Evolutionary conservation across 768 basidiomycete species (phyloP).

Genomic region (Russula sp.): DNA sequence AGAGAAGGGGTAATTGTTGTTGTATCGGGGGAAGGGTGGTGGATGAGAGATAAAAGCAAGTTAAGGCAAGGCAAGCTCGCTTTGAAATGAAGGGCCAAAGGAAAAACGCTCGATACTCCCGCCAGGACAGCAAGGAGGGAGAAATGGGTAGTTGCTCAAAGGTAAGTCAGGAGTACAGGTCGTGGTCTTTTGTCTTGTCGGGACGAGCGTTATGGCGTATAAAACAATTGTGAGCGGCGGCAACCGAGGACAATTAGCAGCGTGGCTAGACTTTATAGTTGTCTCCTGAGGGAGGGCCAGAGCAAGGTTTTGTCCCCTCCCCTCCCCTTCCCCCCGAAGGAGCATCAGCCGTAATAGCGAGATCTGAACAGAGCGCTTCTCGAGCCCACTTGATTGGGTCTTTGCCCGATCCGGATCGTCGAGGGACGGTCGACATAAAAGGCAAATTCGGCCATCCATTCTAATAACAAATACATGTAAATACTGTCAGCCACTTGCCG

Average conservation of each 20-base stretch:
- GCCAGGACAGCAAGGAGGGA: constrained; percentile 22
- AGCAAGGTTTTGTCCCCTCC: background rate
- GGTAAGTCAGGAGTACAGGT: background rate
- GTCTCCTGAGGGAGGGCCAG: background rate
- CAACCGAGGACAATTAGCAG: constrained; percentile 23
- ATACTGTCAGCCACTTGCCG: constrained; percentile 22
- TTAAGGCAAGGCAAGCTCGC: constrained; percentile 15
- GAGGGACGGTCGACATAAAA: constrained; percentile 6
- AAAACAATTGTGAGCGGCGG: constrained; percentile 22
- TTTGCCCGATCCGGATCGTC: constrained; percentile 21
- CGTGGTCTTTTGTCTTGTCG: constrained; percentile 20
- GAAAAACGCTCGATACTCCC: constrained; percentile 13
- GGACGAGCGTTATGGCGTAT: constrained; percentile 4
- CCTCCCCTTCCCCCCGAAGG: constrained; percentile 11
- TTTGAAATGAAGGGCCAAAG: constrained; percentile 4
- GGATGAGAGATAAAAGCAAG: constrained; percentile 8
- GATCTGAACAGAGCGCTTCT: constrained; percentile 5
- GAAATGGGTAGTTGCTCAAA: constrained; percentile 18
- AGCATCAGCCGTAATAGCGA: constrained; percentile 17
- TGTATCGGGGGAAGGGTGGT: constrained; percentile 5
- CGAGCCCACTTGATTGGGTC: background rate
- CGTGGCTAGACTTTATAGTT: constrained; percentile 18
- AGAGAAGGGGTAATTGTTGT: constrained; percentile 1
- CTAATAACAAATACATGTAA: constrained; percentile 9
- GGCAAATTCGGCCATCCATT: constrained; percentile 17